Evolutionary conservation across 306 rosid species (phyloP).

Genomic region (Begonia fuchsioides): DNA sequence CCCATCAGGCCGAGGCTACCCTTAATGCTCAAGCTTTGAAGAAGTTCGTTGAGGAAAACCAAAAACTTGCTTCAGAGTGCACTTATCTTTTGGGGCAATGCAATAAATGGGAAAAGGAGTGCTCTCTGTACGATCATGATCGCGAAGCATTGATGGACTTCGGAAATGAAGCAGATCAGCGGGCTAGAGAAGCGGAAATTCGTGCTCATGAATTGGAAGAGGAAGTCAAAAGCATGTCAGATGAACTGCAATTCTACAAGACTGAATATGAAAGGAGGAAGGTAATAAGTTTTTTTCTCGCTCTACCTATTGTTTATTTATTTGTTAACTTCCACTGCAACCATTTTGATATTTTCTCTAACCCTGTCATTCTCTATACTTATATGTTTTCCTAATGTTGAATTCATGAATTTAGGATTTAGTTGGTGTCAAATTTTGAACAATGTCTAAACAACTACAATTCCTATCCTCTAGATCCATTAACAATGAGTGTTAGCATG

Average conservation of each 20-base stretch:
- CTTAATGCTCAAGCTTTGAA: conserved; percentile 78
- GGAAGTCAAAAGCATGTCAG: conserved; percentile 30
- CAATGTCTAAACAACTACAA: too few species aligned
- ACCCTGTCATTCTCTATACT: too few species aligned
- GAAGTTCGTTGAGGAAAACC: conserved; percentile 81
- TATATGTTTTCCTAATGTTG: too few species aligned
- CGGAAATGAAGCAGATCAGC: conserved; percentile 84
- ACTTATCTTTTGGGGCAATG: conserved; percentile 33
- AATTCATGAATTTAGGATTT: too few species aligned
- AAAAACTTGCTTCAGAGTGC: conserved; percentile 51
- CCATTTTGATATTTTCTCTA: too few species aligned
- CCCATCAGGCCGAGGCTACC: conserved; percentile 39
- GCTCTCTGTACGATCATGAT: conserved; percentile 66
- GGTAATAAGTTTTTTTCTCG: conserved; percentile 23
- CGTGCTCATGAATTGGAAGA: conserved; percentile 52
- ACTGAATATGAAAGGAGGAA: conserved; percentile 15
- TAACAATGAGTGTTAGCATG: too few species aligned
- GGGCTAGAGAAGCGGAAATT: conserved; percentile 61
- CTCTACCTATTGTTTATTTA: too few species aligned
- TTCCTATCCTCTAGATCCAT: too few species aligned
- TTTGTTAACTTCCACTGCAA: too few species aligned
- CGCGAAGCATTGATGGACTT: conserved; percentile 90
- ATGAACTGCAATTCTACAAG: conserved; percentile 37
- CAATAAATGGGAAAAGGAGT: conserved; percentile 52
- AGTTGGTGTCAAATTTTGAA: too few species aligned